Base-by-base conservation (phyloP, 179 eudicot genomes). In the Kewa caespitosa region DNA sequence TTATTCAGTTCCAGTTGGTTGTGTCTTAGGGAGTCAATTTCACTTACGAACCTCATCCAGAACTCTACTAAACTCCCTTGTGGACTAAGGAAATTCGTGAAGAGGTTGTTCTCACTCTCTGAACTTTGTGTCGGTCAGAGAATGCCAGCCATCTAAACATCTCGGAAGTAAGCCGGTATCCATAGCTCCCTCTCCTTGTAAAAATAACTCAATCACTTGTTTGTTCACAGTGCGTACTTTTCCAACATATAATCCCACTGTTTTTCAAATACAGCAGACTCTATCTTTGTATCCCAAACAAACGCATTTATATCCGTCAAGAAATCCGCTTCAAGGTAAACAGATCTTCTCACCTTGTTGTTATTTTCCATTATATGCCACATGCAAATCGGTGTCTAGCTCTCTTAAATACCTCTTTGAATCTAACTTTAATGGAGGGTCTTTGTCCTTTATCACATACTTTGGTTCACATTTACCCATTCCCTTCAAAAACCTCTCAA, bases 401-500 rank as follows among this genome's bases (percentile, higher is more conserved):
- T 6, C 10, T 55, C 10, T 36, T 8, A 55, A 72, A 37, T 2
- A 52, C 36, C 14, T 25, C 18, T n/a, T 43, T 25, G 15, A 73
- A 8, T 0, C 1, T 55, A 9, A 43, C 28, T n/a, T 69, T 69
- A 64, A 54, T 72, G 12, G 69, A 30, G 2, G 41, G 74, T 68
- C 57, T 14, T 55, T 43, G 17, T 69, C 33, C 4, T 41, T 76
- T 15, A 76, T 69, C 2, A 76, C 31, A 18, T 59, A 68, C 15
- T 14, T 33, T 6, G 68, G 73, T 8, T 57, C 31, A 28, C 41
- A 28, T 8, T 61, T 34, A 27, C 57, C 74, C 79, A 76, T 76
- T 23, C 68, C 74, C 2, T 76, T 33, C 10, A 76, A n/a, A 32
- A 76, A 76, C 14, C 9, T 38, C 38, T 69, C 33, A 34, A 76